These are phyloP conservation scores for Hymenotorrendiella dingleyae DNA, from an alignment of 2,329 filamentous ascomycete species.

Conservation along the genomic window DNA sequence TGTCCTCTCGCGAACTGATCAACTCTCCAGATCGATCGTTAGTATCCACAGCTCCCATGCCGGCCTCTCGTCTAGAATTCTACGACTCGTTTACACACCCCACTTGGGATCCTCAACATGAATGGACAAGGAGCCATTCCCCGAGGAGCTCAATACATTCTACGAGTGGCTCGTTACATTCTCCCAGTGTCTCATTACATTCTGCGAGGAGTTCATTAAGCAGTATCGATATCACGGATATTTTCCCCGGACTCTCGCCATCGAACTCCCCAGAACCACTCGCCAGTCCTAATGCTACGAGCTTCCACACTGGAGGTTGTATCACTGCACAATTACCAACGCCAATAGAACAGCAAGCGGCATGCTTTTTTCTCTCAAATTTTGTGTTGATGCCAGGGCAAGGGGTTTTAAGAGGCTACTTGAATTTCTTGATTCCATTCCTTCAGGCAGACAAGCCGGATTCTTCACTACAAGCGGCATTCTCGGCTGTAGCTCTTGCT, in stretches of 20 bases:
- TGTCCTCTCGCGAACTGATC: conserved; percentile 30
- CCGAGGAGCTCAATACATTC: conserved; percentile 11
- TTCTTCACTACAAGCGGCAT: conserved; percentile 24
- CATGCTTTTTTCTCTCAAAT: conserved; percentile 54
- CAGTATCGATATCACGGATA: not conserved
- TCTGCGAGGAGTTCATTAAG: not conserved
- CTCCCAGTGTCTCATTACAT: conserved; percentile 9
- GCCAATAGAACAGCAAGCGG: conserved; percentile 47
- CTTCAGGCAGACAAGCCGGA: conserved; percentile 36
- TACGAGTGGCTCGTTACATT: not conserved
- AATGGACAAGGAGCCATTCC: conserved; percentile 34
- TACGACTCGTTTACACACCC: conserved; percentile 34
- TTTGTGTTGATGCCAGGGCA: conserved; percentile 51
- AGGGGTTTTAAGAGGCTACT: conserved; percentile 46
- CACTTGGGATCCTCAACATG: conserved; percentile 60
- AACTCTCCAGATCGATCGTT: not conserved
- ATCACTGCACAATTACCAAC: conserved; percentile 37
- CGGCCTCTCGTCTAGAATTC: not conserved
- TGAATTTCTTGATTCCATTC: conserved; percentile 53
- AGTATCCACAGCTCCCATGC: not conserved
- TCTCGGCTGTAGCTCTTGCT: conserved; percentile 52
- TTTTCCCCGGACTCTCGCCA: no score
- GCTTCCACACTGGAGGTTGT: conserved; percentile 1
- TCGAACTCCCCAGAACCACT: not conserved
- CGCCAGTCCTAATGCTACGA: not conserved